Base-by-base conservation (phyloP, 805 yeast genomes). In the Saturnispora dispora region DNA sequence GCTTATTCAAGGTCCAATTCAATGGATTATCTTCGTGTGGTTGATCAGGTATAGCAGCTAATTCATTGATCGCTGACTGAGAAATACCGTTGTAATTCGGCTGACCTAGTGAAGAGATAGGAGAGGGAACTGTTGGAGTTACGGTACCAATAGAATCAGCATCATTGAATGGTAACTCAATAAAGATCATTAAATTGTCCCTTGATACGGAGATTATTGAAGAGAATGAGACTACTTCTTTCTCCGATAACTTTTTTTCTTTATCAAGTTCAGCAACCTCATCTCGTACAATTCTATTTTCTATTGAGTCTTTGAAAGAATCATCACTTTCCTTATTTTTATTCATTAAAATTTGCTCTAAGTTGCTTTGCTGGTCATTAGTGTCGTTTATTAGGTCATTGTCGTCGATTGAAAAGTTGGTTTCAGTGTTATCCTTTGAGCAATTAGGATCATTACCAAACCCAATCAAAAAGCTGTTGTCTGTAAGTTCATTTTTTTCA, bases 31-130 rank as follows among this genome's bases (percentile, higher is more conserved):
- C 79, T 28, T 74, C 78, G 41, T 77, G 70, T 0, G 82, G 74
- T 45, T 84, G 89, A 63, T 91, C 96, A 0, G 96, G 91, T 47
- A 90, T 80, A 5, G 85, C 85, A 1, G 95, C 95, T 46, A 89
- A 73, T 60, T 83, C 88, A 41, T 84, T 85, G 45, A 85, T 81
- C 2, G 81, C 83, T 4, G 75, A 77, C n/a, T 72, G 67, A 30
- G 77, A 70, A 47, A 76, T 69, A 13, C 81, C 81, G 17, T 76
- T 75, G 52, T 69, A 72, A 46, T 52, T 48, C 20, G 75, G 69
- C 51, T 71, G 59, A 27, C 68, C 55, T 33, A 63, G 58, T 10
- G 72, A 67, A 37, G 63, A 57, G 28, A 64, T 47, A 6, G 61
- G 60, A 3, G 71, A 65, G 5, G 68, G 60, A 18, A 67, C 60